Evolutionary conservation across 345 rosid genomes (phyloP).

Genomic region (Psidium friedrichsthalianum): DNA sequence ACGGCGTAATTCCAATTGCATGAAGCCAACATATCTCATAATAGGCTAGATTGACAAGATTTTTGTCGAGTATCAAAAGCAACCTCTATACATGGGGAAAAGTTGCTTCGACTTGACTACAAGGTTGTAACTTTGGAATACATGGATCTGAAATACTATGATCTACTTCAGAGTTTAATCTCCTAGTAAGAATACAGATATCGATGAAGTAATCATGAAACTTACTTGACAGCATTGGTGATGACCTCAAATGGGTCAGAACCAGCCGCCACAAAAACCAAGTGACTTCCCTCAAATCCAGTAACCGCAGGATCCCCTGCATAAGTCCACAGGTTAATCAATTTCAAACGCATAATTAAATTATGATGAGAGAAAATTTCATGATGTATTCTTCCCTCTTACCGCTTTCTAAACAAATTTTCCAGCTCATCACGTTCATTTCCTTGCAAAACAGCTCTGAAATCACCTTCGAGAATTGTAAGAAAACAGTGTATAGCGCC

Average conservation of each 20-base stretch:
- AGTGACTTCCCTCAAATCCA: constrained; percentile 42
- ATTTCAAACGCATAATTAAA: background rate
- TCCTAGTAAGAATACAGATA: background rate
- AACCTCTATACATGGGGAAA: background rate
- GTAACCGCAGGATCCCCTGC: constrained; percentile 54
- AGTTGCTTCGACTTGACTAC: background rate
- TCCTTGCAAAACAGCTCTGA: constrained; percentile 63
- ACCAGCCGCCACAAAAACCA: constrained; percentile 58
- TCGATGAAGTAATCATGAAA: background rate
- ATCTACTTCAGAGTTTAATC: background rate
- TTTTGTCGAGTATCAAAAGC: background rate
- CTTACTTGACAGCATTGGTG: constrained; percentile 49
- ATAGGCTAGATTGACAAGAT: background rate
- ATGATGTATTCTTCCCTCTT: background rate
- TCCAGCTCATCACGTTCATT: constrained; percentile 48
- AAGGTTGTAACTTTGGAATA: background rate
- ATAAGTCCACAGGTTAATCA: background rate
- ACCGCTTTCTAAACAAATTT: constrained; percentile 65
- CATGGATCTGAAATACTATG: background rate
- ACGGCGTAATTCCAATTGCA: background rate
- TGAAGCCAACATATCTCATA: background rate
- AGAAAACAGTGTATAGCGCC: constrained; percentile 30
- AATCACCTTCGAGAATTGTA: constrained; percentile 55
- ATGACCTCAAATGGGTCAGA: constrained; percentile 47
- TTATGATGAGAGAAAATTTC: background rate